Conservation (phyloP, 2,329 filamentous ascomycete genomes). For the Clonostachys byssicola region DNA sequence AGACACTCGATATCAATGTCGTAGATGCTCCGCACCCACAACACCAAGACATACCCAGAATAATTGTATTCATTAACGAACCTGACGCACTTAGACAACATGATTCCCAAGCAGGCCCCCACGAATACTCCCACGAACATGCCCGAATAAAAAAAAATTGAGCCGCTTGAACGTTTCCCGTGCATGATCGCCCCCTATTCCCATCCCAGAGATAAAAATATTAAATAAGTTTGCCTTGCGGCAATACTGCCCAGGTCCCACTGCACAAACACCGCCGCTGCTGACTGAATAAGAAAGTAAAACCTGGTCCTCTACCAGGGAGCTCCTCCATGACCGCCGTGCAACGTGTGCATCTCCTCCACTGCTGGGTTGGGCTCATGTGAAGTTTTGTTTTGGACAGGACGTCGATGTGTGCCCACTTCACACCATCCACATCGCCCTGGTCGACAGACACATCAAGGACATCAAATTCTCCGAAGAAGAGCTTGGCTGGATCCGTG, state of each 20-base stretch:
- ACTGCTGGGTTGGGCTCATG: constrained; percentile 15
- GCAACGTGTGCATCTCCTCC: constrained; percentile 48
- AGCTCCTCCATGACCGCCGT: constrained; percentile 63
- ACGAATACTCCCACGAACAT: no score
- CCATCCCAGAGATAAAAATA: background rate
- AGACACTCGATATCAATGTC: no score
- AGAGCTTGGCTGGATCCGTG: constrained; percentile 63
- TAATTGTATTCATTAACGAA: no score
- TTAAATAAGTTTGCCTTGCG: constrained; percentile 16
- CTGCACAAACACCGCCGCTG: constrained; percentile 52
- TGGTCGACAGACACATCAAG: constrained; percentile 61
- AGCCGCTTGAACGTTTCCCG: no score
- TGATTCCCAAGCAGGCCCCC: no score
- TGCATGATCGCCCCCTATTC: no score
- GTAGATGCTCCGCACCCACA: no score
- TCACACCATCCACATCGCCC: constrained; percentile 33
- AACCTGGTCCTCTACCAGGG: constrained; percentile 46
- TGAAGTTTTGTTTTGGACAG: constrained; percentile 56
- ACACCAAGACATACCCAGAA: no score
- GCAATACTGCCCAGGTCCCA: constrained; percentile 45
- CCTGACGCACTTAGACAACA: no score
- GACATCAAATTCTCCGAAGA: constrained; percentile 68
- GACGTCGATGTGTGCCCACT: constrained; percentile 40
- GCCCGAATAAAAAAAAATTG: no score
- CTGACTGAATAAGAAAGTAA: constrained; percentile 48